Conservation (phyloP, 306 rosid species). For the Amphicarpaea edgeworthii region DNA sequence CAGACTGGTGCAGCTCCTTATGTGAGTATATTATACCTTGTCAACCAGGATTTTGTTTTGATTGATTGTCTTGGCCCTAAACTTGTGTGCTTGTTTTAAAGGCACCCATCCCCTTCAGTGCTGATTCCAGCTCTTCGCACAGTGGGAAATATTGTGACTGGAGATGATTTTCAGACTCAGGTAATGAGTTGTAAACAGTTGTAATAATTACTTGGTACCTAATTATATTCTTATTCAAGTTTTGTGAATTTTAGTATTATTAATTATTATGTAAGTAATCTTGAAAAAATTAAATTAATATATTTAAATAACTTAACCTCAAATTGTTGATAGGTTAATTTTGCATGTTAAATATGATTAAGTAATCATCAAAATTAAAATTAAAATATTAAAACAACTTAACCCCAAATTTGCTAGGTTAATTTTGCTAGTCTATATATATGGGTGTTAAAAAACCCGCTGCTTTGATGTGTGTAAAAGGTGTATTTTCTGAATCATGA, state of each 20-base stretch:
- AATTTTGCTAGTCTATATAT: neutral
- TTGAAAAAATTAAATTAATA: neutral
- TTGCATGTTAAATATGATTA: neutral
- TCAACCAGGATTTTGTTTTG: neutral
- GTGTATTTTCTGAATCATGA: too few relatives aligned
- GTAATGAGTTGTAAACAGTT: conserved; percentile 46
- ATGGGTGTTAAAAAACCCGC: neutral
- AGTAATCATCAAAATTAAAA: neutral
- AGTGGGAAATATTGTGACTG: conserved; percentile 93
- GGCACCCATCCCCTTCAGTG: conserved; percentile 92
- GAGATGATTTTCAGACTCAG: conserved; percentile 92
- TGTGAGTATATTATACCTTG: conserved; percentile 60
- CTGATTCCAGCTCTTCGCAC: conserved; percentile 95
- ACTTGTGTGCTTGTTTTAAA: conserved; percentile 43
- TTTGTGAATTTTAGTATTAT: neutral
- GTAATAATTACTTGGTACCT: conserved; percentile 9
- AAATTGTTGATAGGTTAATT: neutral
- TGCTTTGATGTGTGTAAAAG: neutral
- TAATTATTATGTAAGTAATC: too few relatives aligned
- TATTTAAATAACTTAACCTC: neutral
- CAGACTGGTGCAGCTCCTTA: conserved; percentile 81
- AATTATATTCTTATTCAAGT: conserved; percentile 2
- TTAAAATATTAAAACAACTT: neutral
- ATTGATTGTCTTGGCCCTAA: conserved; percentile 20
- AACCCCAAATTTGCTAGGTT: neutral